Conservation (phyloP, 2,329 filamentous ascomycete genomes). For the Fusarium compactum region DNA sequence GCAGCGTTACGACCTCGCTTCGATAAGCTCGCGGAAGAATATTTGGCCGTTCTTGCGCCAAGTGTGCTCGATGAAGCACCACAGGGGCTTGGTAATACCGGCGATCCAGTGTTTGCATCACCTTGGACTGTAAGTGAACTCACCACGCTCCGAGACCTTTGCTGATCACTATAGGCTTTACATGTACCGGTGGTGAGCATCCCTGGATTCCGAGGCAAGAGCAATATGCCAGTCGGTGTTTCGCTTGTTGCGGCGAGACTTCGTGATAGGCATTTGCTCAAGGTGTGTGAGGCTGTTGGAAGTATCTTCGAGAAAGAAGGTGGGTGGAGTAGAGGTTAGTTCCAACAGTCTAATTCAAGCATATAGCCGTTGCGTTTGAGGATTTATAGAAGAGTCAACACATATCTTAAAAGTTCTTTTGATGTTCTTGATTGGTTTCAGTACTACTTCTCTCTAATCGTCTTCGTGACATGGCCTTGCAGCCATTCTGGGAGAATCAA, state of each 20-base stretch:
- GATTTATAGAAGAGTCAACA: too few relatives aligned
- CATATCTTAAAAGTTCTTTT: too few relatives aligned
- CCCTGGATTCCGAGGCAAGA: constrained; percentile 68
- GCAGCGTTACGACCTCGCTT: constrained; percentile 65
- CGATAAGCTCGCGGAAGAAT: constrained; percentile 64
- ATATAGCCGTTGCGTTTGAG: not conserved
- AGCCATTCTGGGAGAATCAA: too few relatives aligned
- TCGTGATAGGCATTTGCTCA: constrained; percentile 58
- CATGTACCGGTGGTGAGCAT: constrained; percentile 73
- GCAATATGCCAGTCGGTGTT: constrained; percentile 68
- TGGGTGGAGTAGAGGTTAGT: constrained; percentile 27
- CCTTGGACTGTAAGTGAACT: constrained; percentile 63
- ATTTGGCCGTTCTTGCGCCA: constrained; percentile 68
- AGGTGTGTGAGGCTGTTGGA: constrained; percentile 54
- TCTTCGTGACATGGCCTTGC: too few relatives aligned
- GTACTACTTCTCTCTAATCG: too few relatives aligned
- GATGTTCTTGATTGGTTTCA: too few relatives aligned
- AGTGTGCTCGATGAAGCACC: constrained; percentile 72
- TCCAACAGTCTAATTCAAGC: too few relatives aligned
- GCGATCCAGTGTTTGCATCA: constrained; percentile 63
- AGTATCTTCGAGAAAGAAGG: constrained; percentile 49
- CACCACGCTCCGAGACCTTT: constrained; percentile 44
- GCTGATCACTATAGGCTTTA: constrained; percentile 52
- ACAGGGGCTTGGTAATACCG: constrained; percentile 63
- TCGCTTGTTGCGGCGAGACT: constrained; percentile 63